Conservation (phyloP, 148 eudicot genomes). For the Rhododendron kiyosumense region DNA sequence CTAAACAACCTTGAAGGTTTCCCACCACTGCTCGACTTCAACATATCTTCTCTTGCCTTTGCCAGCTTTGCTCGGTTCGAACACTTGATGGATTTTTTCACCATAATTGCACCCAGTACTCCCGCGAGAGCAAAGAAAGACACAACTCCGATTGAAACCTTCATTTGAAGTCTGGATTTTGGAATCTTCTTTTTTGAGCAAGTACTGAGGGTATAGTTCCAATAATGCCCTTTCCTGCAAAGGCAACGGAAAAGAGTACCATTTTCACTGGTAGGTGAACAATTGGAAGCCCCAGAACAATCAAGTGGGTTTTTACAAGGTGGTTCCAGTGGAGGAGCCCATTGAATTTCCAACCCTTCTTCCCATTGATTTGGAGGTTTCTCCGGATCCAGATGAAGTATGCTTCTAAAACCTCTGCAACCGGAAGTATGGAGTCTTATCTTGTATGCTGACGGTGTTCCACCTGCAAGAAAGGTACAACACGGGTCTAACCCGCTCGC, state of each 20-base stretch:
- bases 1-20: slow-evolving; percentile 34
- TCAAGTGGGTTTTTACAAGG: slow-evolving; percentile 24
- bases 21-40: slow-evolving; percentile 25
- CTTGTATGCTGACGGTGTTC: slow-evolving; percentile 41
- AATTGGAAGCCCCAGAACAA: slow-evolving; percentile 31
- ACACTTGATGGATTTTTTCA: slow-evolving; percentile 19
- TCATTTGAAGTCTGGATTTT: slow-evolving; percentile 14
- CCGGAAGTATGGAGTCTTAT: slow-evolving; percentile 39
- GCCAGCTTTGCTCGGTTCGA: slow-evolving; percentile 24
- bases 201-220: slow-evolving; percentile 22
- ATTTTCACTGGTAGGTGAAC: slow-evolving; percentile 17
- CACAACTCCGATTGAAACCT: slow-evolving; percentile 22
- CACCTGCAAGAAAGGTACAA: slow-evolving; percentile 47
- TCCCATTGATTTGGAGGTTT: slow-evolving; percentile 30
- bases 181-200: slow-evolving; percentile 21
- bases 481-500: slow-evolving; percentile 28
- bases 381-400: slow-evolving; percentile 26
- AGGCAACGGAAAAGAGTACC: slow-evolving; percentile 23
- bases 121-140: slow-evolving; percentile 14
- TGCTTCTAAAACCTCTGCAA: slow-evolving; percentile 39
- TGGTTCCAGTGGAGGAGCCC: slow-evolving; percentile 34
- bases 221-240: slow-evolving; percentile 25
- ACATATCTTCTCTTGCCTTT: slow-evolving; percentile 31
- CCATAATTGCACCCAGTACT: slow-evolving; percentile 12
- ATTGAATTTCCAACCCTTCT: slow-evolving; percentile 44